phyloP scores from a whole-genome alignment of 306 rosid genomes.

The Trichosanthes truncata region DNA sequence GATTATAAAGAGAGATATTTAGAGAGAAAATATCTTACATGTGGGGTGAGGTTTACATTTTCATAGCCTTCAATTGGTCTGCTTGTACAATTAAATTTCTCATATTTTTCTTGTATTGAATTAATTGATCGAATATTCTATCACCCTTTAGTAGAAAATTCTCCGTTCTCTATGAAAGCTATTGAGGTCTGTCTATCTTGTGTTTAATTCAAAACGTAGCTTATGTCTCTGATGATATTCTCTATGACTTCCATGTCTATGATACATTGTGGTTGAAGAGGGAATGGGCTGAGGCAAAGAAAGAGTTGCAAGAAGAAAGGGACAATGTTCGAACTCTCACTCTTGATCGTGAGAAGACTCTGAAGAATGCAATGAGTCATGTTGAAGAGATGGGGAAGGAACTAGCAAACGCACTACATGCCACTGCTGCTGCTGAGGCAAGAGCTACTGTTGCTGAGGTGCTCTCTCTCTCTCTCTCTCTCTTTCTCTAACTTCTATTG shows the following conservation, averaged over 20 bases:
- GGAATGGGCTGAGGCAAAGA: constrained; percentile 96
- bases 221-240: neutral
- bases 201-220: neutral
- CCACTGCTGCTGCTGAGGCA: constrained; percentile 68
- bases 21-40: neutral
- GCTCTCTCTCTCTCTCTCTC: neutral
- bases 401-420: constrained; percentile 53
- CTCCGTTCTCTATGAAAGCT: neutral
- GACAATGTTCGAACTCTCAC: constrained; percentile 50
- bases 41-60: neutral
- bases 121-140: neutral
- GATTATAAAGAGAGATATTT: neutral
- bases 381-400: constrained; percentile 83
- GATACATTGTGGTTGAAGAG: constrained; percentile 31
- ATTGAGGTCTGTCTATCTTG: neutral
- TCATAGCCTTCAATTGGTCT: neutral
- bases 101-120: neutral
- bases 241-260: neutral
- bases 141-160: neutral
- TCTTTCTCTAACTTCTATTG: neutral
- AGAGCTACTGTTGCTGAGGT: constrained; percentile 91
- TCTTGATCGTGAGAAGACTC: constrained; percentile 54
- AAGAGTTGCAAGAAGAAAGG: constrained; percentile 74
- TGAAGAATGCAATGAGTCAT: constrained; percentile 55
- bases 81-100: neutral